These are phyloP conservation scores for Helianthus annuus DNA, from an alignment of 129 eudicot species.

Conservation along the genomic window DNA sequence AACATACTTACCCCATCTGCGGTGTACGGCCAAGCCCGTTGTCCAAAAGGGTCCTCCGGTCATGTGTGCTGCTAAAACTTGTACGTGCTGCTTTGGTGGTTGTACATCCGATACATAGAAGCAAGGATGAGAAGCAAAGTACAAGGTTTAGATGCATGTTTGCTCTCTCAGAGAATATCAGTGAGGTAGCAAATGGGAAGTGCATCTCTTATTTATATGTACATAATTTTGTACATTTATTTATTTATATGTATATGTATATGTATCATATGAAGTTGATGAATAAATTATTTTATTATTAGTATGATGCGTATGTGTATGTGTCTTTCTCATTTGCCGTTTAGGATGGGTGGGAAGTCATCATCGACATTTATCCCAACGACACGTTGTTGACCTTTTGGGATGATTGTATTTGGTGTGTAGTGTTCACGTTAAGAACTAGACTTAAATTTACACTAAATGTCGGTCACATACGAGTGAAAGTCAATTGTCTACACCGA, in stretches of 20 bases:
- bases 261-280: neutral
- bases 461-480: neutral
- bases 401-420: constrained; percentile 17
- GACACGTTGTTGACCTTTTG: constrained; percentile 19
- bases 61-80: constrained; percentile 17
- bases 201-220: constrained; percentile 12
- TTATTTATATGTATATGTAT: neutral
- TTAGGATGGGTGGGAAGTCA: constrained; percentile 17
- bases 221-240: neutral
- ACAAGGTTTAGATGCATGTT: constrained; percentile 32
- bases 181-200: constrained; percentile 24
- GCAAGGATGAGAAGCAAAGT: constrained; percentile 30
- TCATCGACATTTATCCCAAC: constrained; percentile 33
- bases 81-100: constrained; percentile 30
- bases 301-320: no score
- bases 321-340: constrained; percentile 22
- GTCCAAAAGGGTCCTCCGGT: constrained; percentile 40
- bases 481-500: neutral
- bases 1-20: constrained; percentile 60
- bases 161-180: constrained; percentile 4
- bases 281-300: no score
- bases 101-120: constrained; percentile 19
- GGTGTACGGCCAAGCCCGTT: constrained; percentile 73
- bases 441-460: neutral
- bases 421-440: neutral